Evolutionary conservation across 2,329 filamentous ascomycete genomes (phyloP).

Genomic region (Paraconiothyrium sp.): DNA sequence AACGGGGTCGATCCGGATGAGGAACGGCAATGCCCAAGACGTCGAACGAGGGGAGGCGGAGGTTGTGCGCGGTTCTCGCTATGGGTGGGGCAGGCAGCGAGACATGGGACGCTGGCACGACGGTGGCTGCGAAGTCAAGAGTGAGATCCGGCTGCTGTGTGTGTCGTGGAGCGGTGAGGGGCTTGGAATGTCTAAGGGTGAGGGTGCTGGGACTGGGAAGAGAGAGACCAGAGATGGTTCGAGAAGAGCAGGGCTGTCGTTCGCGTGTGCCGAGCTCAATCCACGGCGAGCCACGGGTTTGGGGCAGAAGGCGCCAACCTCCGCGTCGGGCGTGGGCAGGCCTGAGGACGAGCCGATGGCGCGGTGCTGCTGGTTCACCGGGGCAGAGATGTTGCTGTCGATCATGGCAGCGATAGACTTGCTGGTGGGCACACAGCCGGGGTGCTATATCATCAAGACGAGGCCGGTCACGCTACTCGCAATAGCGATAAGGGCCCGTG

Average conservation of each 20-base stretch:
- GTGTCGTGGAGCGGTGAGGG: constrained; percentile 39
- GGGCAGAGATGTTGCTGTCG: constrained; percentile 13
- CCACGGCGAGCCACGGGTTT: constrained; percentile 21
- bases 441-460: constrained; percentile 14
- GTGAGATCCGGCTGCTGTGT: constrained; percentile 38
- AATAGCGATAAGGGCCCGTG: constrained; percentile 6
- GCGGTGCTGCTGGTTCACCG: constrained; percentile 15
- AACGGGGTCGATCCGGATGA: constrained; percentile 53
- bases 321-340: constrained; percentile 25
- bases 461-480: constrained; percentile 12
- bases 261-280: constrained; percentile 17
- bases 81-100: constrained; percentile 45
- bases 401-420: constrained; percentile 18
- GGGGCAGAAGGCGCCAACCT: constrained; percentile 18
- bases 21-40: constrained; percentile 60
- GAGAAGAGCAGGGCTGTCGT: constrained; percentile 32
- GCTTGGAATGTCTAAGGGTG: constrained; percentile 33
- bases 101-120: constrained; percentile 38
- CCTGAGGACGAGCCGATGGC: constrained; percentile 15
- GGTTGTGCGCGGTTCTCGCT: constrained; percentile 45
- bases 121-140: constrained; percentile 36
- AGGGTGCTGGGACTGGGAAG: constrained; percentile 39
- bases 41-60: constrained; percentile 65
- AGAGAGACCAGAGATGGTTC: constrained; percentile 41
- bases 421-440: not conserved